phyloP scores from a whole-genome alignment of 192 early-diverging fungal species.

The Rhizoclosmatium sp. region DNA sequence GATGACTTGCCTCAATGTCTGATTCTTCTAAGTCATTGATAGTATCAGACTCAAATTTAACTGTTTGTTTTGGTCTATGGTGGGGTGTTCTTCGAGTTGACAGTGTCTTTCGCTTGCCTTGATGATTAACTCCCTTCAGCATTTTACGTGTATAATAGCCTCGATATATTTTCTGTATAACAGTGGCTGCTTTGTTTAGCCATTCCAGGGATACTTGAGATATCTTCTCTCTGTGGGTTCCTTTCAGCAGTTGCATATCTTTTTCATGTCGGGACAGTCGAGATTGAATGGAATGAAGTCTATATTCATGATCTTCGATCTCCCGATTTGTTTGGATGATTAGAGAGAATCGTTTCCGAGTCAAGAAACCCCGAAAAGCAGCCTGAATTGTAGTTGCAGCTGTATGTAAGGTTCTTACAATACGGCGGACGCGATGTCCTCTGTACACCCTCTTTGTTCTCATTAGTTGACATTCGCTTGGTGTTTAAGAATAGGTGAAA shows the following conservation, averaged over 20 bases:
- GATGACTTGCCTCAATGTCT: not conserved
- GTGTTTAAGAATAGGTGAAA: too few relatives aligned
- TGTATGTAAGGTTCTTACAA: not conserved
- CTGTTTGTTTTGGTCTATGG: not conserved
- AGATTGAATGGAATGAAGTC: not conserved
- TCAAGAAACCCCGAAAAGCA: conserved; percentile 3
- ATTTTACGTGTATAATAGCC: not conserved
- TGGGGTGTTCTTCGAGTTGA: not conserved
- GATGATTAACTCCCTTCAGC: not conserved
- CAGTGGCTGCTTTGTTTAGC: not conserved
- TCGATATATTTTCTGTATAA: conserved; percentile 5
- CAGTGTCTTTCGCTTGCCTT: not conserved
- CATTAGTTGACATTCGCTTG: too few relatives aligned
- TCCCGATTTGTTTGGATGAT: not conserved
- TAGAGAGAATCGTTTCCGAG: not conserved
- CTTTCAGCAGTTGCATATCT: conserved; percentile 15
- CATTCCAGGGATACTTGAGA: conserved; percentile 4
- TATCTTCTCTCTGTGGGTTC: conserved; percentile 1
- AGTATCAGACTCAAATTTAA: not conserved
- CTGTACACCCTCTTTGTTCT: not conserved
- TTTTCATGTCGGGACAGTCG: conserved; percentile 16
- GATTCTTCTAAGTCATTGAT: not conserved
- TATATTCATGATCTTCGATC: not conserved
- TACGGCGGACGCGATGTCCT: conserved; percentile 2
- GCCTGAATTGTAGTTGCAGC: conserved; percentile 10